Percentiles rank a stretch among this genome's conserved stretches.
phyloP scores from a whole-genome alignment of 768 basidiomycete genomes.

The Leccinellum rugosiceps region DNA sequence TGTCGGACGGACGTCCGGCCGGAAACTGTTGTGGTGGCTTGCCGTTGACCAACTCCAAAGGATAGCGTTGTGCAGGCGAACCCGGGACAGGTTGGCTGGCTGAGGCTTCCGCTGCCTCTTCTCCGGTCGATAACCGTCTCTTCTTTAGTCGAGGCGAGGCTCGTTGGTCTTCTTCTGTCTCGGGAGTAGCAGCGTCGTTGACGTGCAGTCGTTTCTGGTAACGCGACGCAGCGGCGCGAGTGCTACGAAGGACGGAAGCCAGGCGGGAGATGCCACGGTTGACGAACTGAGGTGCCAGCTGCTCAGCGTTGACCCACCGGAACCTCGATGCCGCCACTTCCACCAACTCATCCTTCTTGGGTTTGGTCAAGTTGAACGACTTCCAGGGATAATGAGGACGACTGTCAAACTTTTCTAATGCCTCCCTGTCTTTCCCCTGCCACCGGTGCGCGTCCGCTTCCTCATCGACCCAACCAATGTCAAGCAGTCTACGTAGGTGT shows the following conservation, averaged over 20 bases:
- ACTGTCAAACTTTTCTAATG: constrained; percentile 25
- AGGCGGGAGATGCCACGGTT: constrained; percentile 21
- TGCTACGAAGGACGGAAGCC: constrained; percentile 11
- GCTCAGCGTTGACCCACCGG: constrained; percentile 32
- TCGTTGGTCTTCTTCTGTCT: constrained; percentile 4
- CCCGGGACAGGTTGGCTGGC: constrained; percentile 4
- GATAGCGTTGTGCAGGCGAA: constrained; percentile 1
- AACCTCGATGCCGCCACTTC: constrained; percentile 27
- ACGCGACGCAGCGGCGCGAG: neutral
- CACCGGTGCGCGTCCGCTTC: constrained; percentile 23
- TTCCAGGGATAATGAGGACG: constrained; percentile 27
- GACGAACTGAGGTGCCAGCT: constrained; percentile 25
- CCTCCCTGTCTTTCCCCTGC: constrained; percentile 24
- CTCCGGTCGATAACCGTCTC: constrained; percentile 16
- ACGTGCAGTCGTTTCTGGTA: constrained; percentile 26
- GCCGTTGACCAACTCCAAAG: constrained; percentile 27
- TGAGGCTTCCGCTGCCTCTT: neutral
- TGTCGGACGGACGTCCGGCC: constrained; percentile 18
- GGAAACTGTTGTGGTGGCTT: constrained; percentile 32
- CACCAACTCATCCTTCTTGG: constrained; percentile 24
- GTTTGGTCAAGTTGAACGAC: constrained; percentile 20
- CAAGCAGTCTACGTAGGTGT: constrained; percentile 28
- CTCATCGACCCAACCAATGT: constrained; percentile 28
- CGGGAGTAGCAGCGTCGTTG: constrained; percentile 6
- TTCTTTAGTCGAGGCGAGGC: constrained; percentile 27